Base-by-base conservation (phyloP, 2,329 filamentous ascomycete species). In the Mollisiaceae sp. region DNA sequence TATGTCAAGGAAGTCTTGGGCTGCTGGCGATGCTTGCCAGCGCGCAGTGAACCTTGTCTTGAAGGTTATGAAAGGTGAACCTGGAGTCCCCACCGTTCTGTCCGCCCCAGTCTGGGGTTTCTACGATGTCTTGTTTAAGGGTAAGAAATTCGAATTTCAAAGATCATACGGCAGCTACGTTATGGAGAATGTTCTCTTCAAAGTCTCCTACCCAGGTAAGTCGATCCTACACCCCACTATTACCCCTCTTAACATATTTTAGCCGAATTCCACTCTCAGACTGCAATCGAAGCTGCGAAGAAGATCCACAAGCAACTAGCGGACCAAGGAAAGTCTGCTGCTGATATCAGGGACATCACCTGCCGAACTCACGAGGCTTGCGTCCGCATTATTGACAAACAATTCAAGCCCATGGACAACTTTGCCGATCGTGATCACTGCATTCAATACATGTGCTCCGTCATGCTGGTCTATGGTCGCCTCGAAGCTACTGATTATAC, bases 161-260 rank as follows among this genome's bases (percentile, higher is more conserved):
- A 89, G 95, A 69, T 89, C 90, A 65, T 99, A 99, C 77, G 94
- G 94, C 77, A 97, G 91, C 85, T 99, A 99, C 80, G 95, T 99
- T 72, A 99, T 99, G 95, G 95, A 99, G 88, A 99, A 98, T 77
- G 93, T 99, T 67, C 89, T 99, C 70, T 99, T 99, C 90, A 99
- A 99, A 88, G 95, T 99, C 67, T 99, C 95, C 55, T 98, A 97
- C 79, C 94, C 94, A 77, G 91, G 91, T 93, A 83, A 78, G 86
- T 78, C 43, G 22, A 54, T n/a, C 24, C 6, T 38, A 36, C 45
- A 36, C 45, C 52, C 39, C 47, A 32, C 41, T 59, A 52, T 47
- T 36, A 9, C 24, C 22, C 24, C 50, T 54, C 62, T 8, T 77
- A 76, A 76, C 65, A 32, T 69, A 56, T 65, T 64, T 11, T 65